Base-by-base conservation (phyloP, 2,329 filamentous ascomycete genomes). In the Aspergillus flavus region DNA sequence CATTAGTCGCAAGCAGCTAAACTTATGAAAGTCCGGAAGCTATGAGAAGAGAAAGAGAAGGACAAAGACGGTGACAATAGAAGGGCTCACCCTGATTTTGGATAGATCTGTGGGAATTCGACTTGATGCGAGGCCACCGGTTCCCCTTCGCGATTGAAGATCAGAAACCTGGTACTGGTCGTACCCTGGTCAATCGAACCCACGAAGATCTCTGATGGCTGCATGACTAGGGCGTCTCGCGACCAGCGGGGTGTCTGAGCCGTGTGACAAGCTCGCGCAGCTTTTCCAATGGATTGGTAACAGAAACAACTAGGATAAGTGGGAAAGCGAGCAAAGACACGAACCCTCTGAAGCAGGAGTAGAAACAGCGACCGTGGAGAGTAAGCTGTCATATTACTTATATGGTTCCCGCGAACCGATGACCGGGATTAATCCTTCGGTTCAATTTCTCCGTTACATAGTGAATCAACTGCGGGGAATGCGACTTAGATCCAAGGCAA, bases 121-220 rank as follows among this genome's bases (percentile, higher is more conserved):
- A 94, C 87, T 79, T 96, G 93, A 76, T 96, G 91, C 68, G 88
- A 89, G 28, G 91, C 92, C 39, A 95, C 87, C 4, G 91, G 91
- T 66, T 91, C 88, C 58, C 93, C 93, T 59, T 86, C 80, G 64
- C 86, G 86, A 79, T 96, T 89, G 81, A 97, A 97, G 72, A 97
- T 94, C 68, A 97, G 84, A 78, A 97, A 96, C 54, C 93, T 85
- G 28, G 93, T 91, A 61, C 91, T 94, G 21, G 93, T 96, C 16
- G 93, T 97, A 57, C 93, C 93, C 73, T 96, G 93, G 74, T 97
- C 93, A 73, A 97, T 94, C 66, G 91, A 91, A 58, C 92, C 93
- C 61, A 96, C 88, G 72, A 92, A 96, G 10, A 61, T 63, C 19
- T 76, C 70, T 36, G 68, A 61, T 21, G 64, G 57, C 32, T 73